Evolutionary conservation across 2,329 filamentous ascomycete genomes (phyloP).

Genomic region (Plectosphaerella plurivora): DNA sequence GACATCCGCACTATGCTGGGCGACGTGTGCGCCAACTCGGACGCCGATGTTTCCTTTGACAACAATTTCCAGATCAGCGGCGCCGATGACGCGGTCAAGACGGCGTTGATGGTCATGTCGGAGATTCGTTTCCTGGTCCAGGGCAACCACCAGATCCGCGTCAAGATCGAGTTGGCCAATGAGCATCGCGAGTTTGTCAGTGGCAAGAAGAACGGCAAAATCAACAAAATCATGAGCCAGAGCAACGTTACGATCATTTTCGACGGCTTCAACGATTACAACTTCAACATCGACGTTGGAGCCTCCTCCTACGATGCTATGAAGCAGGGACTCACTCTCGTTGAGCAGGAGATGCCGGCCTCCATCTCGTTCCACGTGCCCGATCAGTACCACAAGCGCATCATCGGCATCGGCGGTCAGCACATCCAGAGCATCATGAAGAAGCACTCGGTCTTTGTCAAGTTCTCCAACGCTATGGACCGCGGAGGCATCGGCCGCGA

Average conservation of each 20-base stretch:
- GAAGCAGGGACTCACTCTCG: constrained; percentile 85
- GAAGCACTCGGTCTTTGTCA: constrained; percentile 99
- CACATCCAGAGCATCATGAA: constrained; percentile 99
- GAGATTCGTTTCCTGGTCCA: constrained; percentile 86
- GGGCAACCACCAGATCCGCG: constrained; percentile 85
- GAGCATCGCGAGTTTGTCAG: constrained; percentile 99
- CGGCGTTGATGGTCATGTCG: constrained; percentile 89
- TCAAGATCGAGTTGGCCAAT: constrained; percentile 98
- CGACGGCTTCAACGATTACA: constrained; percentile 98
- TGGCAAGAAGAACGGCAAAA: constrained; percentile 99
- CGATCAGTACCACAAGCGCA: constrained; percentile 98
- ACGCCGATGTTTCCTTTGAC: constrained; percentile 91
- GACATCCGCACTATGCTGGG: constrained; percentile 89
- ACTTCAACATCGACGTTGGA: constrained; percentile 98
- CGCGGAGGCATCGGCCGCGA: constrained; percentile 87
- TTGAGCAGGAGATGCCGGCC: constrained; percentile 98
- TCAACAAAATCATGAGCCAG: constrained; percentile 99
- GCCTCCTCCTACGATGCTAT: constrained; percentile 89
- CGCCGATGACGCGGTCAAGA: constrained; percentile 93
- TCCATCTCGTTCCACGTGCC: constrained; percentile 99
- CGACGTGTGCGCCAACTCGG: constrained; percentile 94
- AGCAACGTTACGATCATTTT: constrained; percentile 99
- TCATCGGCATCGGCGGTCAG: constrained; percentile 96
- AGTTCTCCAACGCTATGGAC: constrained; percentile 99
- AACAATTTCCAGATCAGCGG: constrained; percentile 93